Percentiles rank a stretch among this genome's conserved stretches.
Evolutionary conservation across 2,329 filamentous ascomycete genomes (phyloP).

Genomic region (Pseudogymnoascus sp.): DNA sequence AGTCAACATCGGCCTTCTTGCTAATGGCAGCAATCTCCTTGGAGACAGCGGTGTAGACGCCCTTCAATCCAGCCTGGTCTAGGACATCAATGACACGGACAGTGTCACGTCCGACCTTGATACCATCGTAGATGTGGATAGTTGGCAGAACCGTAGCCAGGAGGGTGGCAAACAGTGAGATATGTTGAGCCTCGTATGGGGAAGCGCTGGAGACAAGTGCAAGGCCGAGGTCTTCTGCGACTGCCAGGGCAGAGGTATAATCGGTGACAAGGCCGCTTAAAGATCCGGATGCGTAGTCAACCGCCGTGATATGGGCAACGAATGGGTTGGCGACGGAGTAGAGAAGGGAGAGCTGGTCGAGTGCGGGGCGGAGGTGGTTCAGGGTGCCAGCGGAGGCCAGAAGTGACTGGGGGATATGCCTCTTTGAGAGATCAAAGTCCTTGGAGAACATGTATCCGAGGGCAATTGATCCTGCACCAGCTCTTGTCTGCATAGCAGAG

Average conservation of each 20-base stretch:
- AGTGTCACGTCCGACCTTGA: conserved; percentile 75
- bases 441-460: conserved; percentile 97
- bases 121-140: conserved; percentile 81
- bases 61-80: conserved; percentile 61
- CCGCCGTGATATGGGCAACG: conserved; percentile 84
- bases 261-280: conserved; percentile 71
- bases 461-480: conserved; percentile 83
- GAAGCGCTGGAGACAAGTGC: conserved; percentile 80
- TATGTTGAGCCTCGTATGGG: conserved; percentile 89
- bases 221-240: conserved; percentile 85
- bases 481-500: conserved; percentile 74
- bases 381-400: conserved; percentile 80
- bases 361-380: conserved; percentile 68
- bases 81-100: conserved; percentile 76
- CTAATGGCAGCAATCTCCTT: conserved; percentile 54
- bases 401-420: conserved; percentile 84
- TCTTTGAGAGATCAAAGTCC: conserved; percentile 88
- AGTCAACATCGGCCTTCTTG: conserved; percentile 65
- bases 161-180: conserved; percentile 80
- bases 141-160: conserved; percentile 73
- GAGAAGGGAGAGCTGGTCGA: conserved; percentile 86
- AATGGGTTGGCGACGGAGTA: conserved; percentile 91
- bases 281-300: conserved; percentile 67
- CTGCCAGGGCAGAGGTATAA: conserved; percentile 71
- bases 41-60: conserved; percentile 60